Percentiles rank a stretch among this genome's conserved stretches.
Evolutionary conservation across 176 grass and related monocot species (phyloP).

Genomic region (Paspalum notatum): DNA sequence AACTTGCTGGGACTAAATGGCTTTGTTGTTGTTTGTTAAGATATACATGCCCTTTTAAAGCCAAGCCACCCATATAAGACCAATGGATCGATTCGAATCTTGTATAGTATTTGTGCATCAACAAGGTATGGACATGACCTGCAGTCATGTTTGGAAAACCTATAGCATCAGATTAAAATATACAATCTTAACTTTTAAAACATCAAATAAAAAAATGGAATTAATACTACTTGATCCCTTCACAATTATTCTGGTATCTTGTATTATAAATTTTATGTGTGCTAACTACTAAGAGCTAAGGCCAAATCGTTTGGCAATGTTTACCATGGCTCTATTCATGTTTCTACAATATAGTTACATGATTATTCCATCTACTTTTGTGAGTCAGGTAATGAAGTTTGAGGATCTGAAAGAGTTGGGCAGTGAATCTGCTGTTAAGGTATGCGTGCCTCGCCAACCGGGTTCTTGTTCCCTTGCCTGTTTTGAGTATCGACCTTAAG

Average conservation of each 20-base stretch:
- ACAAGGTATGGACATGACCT: background rate
- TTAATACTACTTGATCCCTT: background rate
- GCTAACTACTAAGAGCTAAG: background rate
- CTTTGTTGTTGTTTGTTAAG: too few relatives aligned
- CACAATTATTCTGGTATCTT: background rate
- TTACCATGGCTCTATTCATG: conserved; percentile 1
- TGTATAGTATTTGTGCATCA: background rate
- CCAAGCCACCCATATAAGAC: background rate
- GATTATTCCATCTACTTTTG: conserved; percentile 22
- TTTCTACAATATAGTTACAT: conserved; percentile 24
- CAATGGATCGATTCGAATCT: background rate
- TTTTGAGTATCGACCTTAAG: background rate
- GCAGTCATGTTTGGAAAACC: background rate
- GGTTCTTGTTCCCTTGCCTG: background rate
- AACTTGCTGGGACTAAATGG: too few relatives aligned
- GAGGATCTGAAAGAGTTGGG: conserved; percentile 93
- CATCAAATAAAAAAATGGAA: too few relatives aligned
- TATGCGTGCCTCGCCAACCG: background rate
- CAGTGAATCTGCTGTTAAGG: conserved; percentile 92
- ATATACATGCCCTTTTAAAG: background rate
- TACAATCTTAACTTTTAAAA: too few relatives aligned
- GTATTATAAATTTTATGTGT: background rate
- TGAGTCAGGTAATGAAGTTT: conserved; percentile 93
- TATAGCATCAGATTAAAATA: background rate
- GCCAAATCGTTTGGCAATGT: background rate